Percentiles rank a stretch among this genome's conserved stretches.
Evolutionary conservation across 371 early-diverging fungal genomes (phyloP).

Genomic region (Lichtheimia ornata): DNA sequence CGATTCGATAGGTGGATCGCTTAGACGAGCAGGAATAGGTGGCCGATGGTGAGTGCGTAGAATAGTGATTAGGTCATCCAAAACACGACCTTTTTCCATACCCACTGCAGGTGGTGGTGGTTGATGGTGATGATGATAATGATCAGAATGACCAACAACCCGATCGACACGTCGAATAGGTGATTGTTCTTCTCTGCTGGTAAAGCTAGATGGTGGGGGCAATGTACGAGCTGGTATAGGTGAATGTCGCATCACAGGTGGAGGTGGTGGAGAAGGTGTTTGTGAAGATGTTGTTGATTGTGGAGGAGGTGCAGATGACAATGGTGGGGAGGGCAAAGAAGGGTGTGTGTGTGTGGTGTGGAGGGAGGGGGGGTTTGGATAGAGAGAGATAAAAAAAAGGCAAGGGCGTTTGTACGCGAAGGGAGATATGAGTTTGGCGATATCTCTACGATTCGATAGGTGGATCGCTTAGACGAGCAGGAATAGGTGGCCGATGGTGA

Average conservation of each 20-base stretch:
- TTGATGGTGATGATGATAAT: not conserved
- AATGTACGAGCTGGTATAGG: not conserved
- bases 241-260: not conserved
- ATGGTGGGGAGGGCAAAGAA: conserved; percentile 1
- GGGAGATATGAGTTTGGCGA: no score
- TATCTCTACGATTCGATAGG: not conserved
- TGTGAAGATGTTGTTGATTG: no score
- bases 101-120: not conserved
- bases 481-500: conserved; percentile 19
- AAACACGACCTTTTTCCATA: conserved; percentile 16
- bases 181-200: no score
- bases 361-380: no score
- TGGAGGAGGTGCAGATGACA: not conserved
- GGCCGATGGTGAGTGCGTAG: conserved; percentile 18
- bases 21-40: conserved; percentile 12
- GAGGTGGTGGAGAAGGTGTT: conserved; percentile 1
- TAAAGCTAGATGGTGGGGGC: no score
- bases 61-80: conserved; percentile 15
- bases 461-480: conserved; percentile 1
- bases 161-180: no score
- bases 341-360: no score
- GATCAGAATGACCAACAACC: no score
- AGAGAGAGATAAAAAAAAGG: no score
- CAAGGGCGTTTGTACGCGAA: no score
- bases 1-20: not conserved